Percentiles rank a stretch among this genome's conserved stretches.
Evolutionary conservation across 2,329 filamentous ascomycete species (phyloP).

Genomic region (Fusarium buxicola): DNA sequence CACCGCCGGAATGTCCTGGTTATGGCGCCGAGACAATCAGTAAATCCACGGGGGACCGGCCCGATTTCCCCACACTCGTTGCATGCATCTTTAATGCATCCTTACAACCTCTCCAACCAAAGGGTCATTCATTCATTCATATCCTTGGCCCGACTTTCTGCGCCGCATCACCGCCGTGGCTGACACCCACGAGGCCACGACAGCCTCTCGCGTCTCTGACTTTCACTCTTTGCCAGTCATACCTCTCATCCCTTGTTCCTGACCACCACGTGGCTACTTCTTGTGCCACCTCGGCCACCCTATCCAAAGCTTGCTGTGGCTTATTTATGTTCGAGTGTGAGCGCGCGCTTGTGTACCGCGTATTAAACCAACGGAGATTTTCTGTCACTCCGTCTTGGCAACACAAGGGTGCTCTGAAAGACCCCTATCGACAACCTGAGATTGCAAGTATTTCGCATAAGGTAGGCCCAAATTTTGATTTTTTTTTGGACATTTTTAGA

Average conservation of each 20-base stretch:
- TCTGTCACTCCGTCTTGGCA: neutral
- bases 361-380: neutral
- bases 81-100: slow-evolving; percentile 25
- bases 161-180: slow-evolving; percentile 8
- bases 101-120: slow-evolving; percentile 20
- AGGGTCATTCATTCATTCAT: slow-evolving; percentile 2
- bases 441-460: slow-evolving; percentile 1
- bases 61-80: slow-evolving; percentile 46
- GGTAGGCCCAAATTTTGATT: too few species aligned
- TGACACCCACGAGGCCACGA: slow-evolving; percentile 10
- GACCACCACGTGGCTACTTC: slow-evolving; percentile 33
- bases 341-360: neutral
- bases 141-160: neutral
- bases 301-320: slow-evolving; percentile 10
- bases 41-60: slow-evolving; percentile 36
- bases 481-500: too few species aligned
- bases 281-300: neutral
- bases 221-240: slow-evolving; percentile 9
- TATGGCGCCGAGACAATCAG: slow-evolving; percentile 42
- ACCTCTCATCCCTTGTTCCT: slow-evolving; percentile 32
- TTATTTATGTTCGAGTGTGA: slow-evolving; percentile 2
- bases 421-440: neutral
- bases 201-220: neutral
- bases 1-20: slow-evolving; percentile 38
- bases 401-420: neutral